These are phyloP conservation scores for Tetragonia tetragonoides DNA, from an alignment of 148 eudicot species.

Conservation along the genomic window DNA sequence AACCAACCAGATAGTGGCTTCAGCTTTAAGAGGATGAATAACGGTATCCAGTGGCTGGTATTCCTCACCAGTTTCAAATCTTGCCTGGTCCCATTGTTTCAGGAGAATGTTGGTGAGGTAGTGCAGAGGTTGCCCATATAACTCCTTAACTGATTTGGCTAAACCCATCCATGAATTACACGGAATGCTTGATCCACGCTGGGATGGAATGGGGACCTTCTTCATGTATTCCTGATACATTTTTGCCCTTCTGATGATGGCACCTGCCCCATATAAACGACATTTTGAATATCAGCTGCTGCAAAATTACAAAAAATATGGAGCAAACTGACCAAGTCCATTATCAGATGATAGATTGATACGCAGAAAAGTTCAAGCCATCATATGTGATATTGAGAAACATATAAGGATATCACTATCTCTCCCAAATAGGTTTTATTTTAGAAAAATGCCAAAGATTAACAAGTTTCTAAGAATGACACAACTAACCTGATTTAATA, in stretches of 20 bases:
- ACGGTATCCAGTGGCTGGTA: conserved; percentile 45
- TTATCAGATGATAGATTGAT: not conserved
- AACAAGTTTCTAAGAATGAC: too few relatives aligned
- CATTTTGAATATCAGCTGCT: conserved; percentile 1
- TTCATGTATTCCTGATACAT: conserved; percentile 85
- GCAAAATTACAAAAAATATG: not conserved
- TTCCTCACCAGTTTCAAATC: conserved; percentile 51
- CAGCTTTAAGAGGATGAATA: conserved; percentile 76
- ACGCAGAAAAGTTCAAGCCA: too few relatives aligned
- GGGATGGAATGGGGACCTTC: conserved; percentile 53
- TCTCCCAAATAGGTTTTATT: too few relatives aligned
- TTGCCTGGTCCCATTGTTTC: conserved; percentile 61
- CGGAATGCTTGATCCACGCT: conserved; percentile 59
- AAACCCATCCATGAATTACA: conserved; percentile 68
- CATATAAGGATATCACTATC: too few relatives aligned
- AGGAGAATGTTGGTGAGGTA: conserved; percentile 69
- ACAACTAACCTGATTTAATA: too few relatives aligned
- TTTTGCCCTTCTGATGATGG: conserved; percentile 43
- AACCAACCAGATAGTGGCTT: conserved; percentile 63
- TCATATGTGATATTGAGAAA: too few relatives aligned
- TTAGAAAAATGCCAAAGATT: too few relatives aligned
- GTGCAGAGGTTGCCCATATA: conserved; percentile 74
- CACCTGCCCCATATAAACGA: conserved; percentile 33
- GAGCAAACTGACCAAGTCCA: not conserved
- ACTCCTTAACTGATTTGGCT: conserved; percentile 56